A percentile compares a stretch with the other conserved stretches of the same genome.
These are phyloP conservation scores for Baorangia bicolor DNA, from an alignment of 768 basidiomycete species.

Conservation along the genomic window DNA sequence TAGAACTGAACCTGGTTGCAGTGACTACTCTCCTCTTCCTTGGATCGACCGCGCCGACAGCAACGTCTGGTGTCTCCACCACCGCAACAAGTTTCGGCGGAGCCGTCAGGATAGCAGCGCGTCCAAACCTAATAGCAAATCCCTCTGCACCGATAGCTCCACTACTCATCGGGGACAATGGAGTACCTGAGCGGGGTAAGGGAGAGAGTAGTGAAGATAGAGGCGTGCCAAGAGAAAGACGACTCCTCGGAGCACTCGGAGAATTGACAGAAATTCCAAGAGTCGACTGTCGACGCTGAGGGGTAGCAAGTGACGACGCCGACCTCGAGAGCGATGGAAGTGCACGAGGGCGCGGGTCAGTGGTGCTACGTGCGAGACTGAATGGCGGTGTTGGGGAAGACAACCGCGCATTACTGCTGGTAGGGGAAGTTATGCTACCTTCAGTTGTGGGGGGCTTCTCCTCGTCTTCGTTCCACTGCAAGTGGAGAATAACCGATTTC, in stretches of 20 bases:
- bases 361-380: slow-evolving; percentile 16
- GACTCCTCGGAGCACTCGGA: slow-evolving; percentile 39
- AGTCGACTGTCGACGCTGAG: slow-evolving; percentile 37
- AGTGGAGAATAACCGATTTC: slow-evolving; percentile 79
- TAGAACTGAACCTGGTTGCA: slow-evolving; percentile 83
- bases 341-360: slow-evolving; percentile 42
- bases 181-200: slow-evolving; percentile 34
- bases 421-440: slow-evolving; percentile 25
- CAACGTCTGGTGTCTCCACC: slow-evolving; percentile 85
- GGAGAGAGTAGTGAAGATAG: slow-evolving; percentile 32
- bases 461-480: slow-evolving; percentile 83
- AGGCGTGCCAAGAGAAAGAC: slow-evolving; percentile 45
- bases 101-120: slow-evolving; percentile 75
- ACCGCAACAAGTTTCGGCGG: slow-evolving; percentile 82
- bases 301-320: slow-evolving; percentile 44
- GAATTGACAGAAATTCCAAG: slow-evolving; percentile 37
- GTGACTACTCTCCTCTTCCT: slow-evolving; percentile 82
- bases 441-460: slow-evolving; percentile 16
- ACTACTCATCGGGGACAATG: slow-evolving; percentile 26
- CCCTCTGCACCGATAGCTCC: slow-evolving; percentile 28
- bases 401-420: slow-evolving; percentile 19
- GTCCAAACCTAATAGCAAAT: slow-evolving; percentile 56
- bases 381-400: slow-evolving; percentile 30
- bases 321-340: slow-evolving; percentile 56
- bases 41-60: slow-evolving; percentile 86